A percentile compares a stretch with the other conserved stretches of the same genome.
phyloP scores from a whole-genome alignment of 2,329 filamentous ascomycete species.

The Dactylonectria macrodidyma region DNA sequence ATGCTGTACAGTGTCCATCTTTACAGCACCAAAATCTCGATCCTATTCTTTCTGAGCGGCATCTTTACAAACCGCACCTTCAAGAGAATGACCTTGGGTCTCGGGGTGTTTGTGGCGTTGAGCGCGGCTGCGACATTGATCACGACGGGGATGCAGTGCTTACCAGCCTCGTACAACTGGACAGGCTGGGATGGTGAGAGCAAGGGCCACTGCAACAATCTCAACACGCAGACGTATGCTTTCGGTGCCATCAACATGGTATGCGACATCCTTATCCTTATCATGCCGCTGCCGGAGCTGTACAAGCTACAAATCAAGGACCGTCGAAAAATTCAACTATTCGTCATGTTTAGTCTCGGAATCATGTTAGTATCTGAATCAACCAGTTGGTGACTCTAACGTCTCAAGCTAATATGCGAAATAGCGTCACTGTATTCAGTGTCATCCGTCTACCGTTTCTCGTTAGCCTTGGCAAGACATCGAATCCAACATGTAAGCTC shows the following conservation, averaged over 20 bases:
- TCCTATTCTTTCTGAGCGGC: slow-evolving; percentile 34
- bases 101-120: slow-evolving; percentile 29
- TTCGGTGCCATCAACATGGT: slow-evolving; percentile 40
- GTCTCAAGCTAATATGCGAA: no score
- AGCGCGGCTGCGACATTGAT: slow-evolving; percentile 33
- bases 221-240: slow-evolving; percentile 39
- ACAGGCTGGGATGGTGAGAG: slow-evolving; percentile 38
- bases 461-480: slow-evolving; percentile 33
- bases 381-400: not conserved
- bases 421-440: slow-evolving; percentile 38
- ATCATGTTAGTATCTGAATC: slow-evolving; percentile 17
- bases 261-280: slow-evolving; percentile 32
- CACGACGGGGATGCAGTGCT: slow-evolving; percentile 36
- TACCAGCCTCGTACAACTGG: slow-evolving; percentile 37
- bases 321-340: slow-evolving; percentile 37
- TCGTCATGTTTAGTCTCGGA: slow-evolving; percentile 39
- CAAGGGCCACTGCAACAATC: slow-evolving; percentile 34
- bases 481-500: slow-evolving; percentile 37
- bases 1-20: slow-evolving; percentile 42
- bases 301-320: slow-evolving; percentile 37
- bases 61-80: slow-evolving; percentile 34
- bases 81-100: slow-evolving; percentile 23
- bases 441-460: slow-evolving; percentile 37
- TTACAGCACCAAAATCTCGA: slow-evolving; percentile 40
- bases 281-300: slow-evolving; percentile 35